These are phyloP conservation scores for Eudorina sp. DNA, from an alignment of 139 green algal genomes.

Conservation along the genomic window DNA sequence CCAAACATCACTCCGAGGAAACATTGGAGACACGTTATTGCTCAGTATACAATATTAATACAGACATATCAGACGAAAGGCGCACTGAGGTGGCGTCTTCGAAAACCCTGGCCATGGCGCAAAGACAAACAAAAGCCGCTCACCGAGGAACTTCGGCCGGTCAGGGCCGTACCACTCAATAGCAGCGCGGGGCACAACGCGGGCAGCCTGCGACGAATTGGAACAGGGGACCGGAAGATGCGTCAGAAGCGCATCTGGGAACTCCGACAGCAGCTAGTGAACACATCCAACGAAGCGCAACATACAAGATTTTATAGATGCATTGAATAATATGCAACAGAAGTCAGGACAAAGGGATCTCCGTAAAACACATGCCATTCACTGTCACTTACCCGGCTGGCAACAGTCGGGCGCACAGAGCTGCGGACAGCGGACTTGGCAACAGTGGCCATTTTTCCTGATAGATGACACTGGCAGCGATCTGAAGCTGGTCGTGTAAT, in stretches of 20 bases:
- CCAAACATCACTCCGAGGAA: too few species aligned
- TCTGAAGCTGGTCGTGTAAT: background rate
- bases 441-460: constrained; percentile 25
- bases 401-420: constrained; percentile 43
- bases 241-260: too few species aligned
- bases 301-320: background rate
- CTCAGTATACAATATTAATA: too few species aligned
- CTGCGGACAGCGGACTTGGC: constrained; percentile 40
- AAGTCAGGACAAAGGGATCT: constrained; percentile 8
- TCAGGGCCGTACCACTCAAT: constrained; percentile 84
- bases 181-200: constrained; percentile 74
- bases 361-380: background rate
- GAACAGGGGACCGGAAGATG: too few species aligned
- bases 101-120: too few species aligned
- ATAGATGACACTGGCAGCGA: background rate
- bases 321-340: background rate
- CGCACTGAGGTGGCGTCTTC: too few species aligned
- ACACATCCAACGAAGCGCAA: too few species aligned
- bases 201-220: constrained; percentile 60
- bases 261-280: too few species aligned
- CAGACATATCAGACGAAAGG: too few species aligned
- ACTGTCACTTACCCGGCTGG: constrained; percentile 30
- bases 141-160: constrained; percentile 75
- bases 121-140: too few species aligned
- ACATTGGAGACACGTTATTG: too few species aligned